Evolutionary conservation across 78 protist genomes (phyloP).

Genomic region (Isochrysis galbana): DNA sequence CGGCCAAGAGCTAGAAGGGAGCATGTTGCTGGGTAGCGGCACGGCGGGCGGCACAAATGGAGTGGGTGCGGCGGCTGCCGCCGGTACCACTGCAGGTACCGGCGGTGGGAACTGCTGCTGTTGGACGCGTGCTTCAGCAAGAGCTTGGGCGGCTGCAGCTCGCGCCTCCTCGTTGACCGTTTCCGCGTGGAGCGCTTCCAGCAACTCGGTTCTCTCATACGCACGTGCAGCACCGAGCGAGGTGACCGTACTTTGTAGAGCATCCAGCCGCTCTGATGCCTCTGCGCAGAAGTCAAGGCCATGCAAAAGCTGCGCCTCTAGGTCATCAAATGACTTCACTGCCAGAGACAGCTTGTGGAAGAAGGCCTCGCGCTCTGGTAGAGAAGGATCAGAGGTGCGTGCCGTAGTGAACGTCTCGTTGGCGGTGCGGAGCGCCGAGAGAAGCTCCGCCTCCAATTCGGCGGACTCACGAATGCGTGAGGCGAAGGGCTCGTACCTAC

Average conservation of each 20-base stretch:
- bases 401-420: neutral
- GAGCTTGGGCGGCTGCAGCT: too few relatives aligned
- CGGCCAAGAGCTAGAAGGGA: too few relatives aligned
- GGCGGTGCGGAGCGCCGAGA: neutral
- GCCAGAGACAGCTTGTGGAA: neutral
- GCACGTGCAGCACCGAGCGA: neutral
- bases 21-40: too few relatives aligned
- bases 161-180: too few relatives aligned
- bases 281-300: neutral
- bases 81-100: too few relatives aligned
- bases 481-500: neutral
- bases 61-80: too few relatives aligned
- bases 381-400: neutral
- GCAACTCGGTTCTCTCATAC: neutral
- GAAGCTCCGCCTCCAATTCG: neutral
- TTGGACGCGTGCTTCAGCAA: too few relatives aligned
- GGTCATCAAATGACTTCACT: neutral
- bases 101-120: too few relatives aligned
- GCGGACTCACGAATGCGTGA: neutral
- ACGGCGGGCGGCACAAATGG: too few relatives aligned
- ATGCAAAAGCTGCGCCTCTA: neutral
- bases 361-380: neutral
- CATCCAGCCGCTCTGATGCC: neutral
- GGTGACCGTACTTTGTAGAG: neutral
- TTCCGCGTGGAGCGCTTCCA: neutral